These are phyloP conservation scores for Russula brevipes DNA, from an alignment of 768 basidiomycete genomes.

Conservation along the genomic window DNA sequence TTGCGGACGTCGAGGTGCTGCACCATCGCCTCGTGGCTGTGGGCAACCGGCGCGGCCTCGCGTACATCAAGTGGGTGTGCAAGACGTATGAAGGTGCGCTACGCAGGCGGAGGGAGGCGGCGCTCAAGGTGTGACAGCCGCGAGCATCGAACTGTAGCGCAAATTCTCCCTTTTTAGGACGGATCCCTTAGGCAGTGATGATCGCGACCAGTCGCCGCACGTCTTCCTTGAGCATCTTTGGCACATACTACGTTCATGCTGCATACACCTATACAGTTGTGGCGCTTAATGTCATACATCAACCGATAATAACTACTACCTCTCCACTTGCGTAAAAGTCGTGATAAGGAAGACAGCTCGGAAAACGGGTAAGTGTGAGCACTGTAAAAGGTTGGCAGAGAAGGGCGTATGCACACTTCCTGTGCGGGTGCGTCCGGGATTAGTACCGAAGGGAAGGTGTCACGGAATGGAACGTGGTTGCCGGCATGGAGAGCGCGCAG, in stretches of 20 bases:
- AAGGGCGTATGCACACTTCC: background rate
- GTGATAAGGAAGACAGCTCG: background rate
- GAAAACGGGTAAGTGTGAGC: background rate
- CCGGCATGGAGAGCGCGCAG: background rate
- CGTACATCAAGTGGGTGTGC: constrained; percentile 66
- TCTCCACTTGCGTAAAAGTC: background rate
- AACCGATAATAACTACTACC: constrained; percentile 13
- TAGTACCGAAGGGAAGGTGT: constrained; percentile 10
- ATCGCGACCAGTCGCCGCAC: background rate
- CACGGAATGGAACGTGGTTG: constrained; percentile 10
- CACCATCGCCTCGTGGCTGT: constrained; percentile 63
- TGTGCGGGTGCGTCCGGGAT: constrained; percentile 2
- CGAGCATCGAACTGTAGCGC: background rate
- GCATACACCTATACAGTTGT: constrained; percentile 12
- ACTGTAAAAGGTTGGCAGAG: background rate
- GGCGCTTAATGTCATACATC: constrained; percentile 14
- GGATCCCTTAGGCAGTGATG: background rate
- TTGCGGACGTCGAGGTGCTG: constrained; percentile 70
- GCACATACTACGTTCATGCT: constrained; percentile 4
- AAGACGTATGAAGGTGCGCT: constrained; percentile 70
- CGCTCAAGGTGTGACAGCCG: background rate
- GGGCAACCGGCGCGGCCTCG: constrained; percentile 42
- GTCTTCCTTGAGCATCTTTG: background rate
- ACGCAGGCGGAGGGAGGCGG: constrained; percentile 49
- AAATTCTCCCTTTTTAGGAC: background rate